Evolutionary conservation across 2,329 filamentous ascomycete genomes (phyloP), one percentile per base, ranked within the genome.

Genomic region (Cladorrhinum sp.): DNA sequence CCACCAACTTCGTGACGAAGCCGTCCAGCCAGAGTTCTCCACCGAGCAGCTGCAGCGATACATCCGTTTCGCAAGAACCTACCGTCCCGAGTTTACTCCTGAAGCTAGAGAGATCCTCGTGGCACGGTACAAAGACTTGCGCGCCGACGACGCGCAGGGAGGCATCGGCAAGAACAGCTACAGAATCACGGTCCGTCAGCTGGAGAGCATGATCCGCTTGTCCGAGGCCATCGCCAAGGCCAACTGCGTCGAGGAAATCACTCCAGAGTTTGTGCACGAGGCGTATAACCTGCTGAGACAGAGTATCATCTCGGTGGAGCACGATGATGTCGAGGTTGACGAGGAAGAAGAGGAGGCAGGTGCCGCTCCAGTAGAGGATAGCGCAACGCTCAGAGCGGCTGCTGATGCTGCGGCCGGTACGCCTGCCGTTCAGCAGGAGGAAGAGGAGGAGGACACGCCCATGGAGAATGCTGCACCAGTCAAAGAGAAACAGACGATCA

Each of bases 201-300:
- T 99, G 1, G 95, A 99, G 77, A 93, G 89, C 72, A 87, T 99
- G 83, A 98, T 99, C 67, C 92, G 95, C 65, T 79, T 99, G 59
- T 93, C 90, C 58, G 95, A 99, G 75, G 95, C 95, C n/a, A 97
- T 99, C 67, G 95, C 95, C 61, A 98, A 98, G 76, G 92, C 92
- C 61, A 98, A 96, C 73, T 99, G 95, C 72, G 92, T 96, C 13
- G 90, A 93, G 69, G 92, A 97, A 65, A 90, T 99, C 63, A 87
- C 87, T 0, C 83, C 90, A 1, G 84, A 85, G 0, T 96, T 98
- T 76, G 95, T 99, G 16, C 84, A 89, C 45, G 95, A 99, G 76
- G 95, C 93, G 0, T 98, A 89, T 75, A 92, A 95, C 68, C 83
- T 99, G 9, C 84, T 99, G 12, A 83, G 92, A 48, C 93, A 97